Conservation (phyloP, 208 protist species). For the Crithidia thermophila region DNA sequence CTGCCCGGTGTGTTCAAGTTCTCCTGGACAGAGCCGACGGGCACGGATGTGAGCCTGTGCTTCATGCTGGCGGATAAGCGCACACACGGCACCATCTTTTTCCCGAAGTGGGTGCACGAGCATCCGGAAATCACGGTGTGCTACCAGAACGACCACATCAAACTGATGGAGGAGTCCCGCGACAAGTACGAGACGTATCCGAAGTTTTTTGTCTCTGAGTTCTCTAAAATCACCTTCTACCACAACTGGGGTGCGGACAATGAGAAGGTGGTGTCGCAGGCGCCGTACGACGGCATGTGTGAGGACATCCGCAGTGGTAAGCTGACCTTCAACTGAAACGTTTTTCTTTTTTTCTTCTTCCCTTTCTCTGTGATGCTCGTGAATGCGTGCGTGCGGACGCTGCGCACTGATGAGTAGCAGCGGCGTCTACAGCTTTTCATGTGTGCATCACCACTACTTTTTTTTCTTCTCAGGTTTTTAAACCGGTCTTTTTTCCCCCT, state of each 20-base stretch:
- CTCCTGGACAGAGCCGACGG: constrained; percentile 11
- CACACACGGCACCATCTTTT: constrained; percentile 15
- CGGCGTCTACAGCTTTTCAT: too few species aligned
- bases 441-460: too few species aligned
- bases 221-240: constrained; percentile 6
- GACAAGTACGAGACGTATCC: constrained; percentile 14
- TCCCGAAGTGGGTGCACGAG: constrained; percentile 7
- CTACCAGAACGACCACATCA: constrained; percentile 9
- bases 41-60: constrained; percentile 13
- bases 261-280: constrained; percentile 12
- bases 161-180: constrained; percentile 9
- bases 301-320: constrained; percentile 5
- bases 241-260: constrained; percentile 12
- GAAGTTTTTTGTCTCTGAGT: neutral
- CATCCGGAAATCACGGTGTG: constrained; percentile 1
- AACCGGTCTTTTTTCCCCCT: too few species aligned
- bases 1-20: constrained; percentile 12
- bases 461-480: too few species aligned
- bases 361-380: too few species aligned
- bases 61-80: constrained; percentile 9
- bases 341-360: neutral
- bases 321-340: constrained; percentile 2
- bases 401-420: too few species aligned
- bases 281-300: constrained; percentile 12
- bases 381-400: too few species aligned